These are phyloP conservation scores for Nitzschia putrida DNA, from an alignment of 108 stramenopile species.

Conservation along the genomic window DNA sequence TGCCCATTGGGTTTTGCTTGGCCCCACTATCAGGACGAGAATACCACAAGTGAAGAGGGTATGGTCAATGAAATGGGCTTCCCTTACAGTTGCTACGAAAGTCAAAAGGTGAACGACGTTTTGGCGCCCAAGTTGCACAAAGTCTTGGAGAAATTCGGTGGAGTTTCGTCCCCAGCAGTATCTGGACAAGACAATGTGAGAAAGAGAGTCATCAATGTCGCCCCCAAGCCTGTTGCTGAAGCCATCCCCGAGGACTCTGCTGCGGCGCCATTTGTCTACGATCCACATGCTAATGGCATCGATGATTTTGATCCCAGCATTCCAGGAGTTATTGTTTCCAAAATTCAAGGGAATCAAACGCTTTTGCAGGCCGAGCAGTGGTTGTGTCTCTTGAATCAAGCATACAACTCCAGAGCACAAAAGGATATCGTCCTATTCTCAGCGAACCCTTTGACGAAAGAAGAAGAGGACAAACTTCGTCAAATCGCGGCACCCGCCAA, in stretches of 20 bases:
- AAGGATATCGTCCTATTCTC: constrained; percentile 54
- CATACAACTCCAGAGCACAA: constrained; percentile 40
- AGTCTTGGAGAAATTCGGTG: not conserved
- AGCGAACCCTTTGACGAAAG: constrained; percentile 15
- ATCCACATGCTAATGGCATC: not conserved
- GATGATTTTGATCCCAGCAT: constrained; percentile 1
- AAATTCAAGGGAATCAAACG: constrained; percentile 41
- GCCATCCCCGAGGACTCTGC: not conserved
- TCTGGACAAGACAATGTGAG: not conserved
- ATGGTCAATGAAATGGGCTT: constrained; percentile 5
- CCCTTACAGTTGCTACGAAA: constrained; percentile 18
- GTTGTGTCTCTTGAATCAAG: constrained; percentile 41
- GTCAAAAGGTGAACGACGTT: not conserved
- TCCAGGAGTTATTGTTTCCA: constrained; percentile 45
- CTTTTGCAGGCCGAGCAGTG: constrained; percentile 20
- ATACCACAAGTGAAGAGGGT: not conserved
- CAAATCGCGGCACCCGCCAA: constrained; percentile 39
- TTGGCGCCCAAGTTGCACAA: not conserved
- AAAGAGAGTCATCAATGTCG: not conserved
- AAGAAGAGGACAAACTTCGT: constrained; percentile 14
- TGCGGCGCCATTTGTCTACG: not conserved
- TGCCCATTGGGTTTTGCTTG: constrained; percentile 25
- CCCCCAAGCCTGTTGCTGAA: not conserved
- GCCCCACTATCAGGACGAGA: not conserved
- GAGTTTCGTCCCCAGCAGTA: not conserved